These are phyloP conservation scores for Hygrocybe punicea DNA, from an alignment of 768 basidiomycete species.

Conservation along the genomic window DNA sequence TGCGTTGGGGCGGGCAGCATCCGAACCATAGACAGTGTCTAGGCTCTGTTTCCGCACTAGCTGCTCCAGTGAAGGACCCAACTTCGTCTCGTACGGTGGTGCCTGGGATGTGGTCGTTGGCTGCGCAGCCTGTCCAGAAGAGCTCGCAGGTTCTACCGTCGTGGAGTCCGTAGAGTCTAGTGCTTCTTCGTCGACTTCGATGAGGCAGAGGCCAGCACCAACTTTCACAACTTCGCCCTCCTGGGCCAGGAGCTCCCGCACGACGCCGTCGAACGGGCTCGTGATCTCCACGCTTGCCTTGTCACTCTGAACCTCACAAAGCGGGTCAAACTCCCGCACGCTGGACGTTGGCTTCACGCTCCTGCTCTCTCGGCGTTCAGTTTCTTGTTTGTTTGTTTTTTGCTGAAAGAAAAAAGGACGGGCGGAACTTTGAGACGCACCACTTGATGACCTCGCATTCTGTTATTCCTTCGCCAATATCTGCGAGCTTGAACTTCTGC, in stretches of 20 bases:
- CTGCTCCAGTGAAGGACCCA: not conserved
- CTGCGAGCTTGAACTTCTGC: conserved; percentile 72
- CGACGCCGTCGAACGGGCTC: conserved; percentile 74
- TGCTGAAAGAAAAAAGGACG: not conserved
- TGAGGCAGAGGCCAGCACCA: conserved; percentile 70
- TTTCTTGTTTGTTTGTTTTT: conserved; percentile 7
- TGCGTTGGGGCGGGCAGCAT: conserved; percentile 5
- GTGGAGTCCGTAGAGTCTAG: conserved; percentile 8
- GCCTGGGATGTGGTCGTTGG: not conserved
- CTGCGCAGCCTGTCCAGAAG: not conserved
- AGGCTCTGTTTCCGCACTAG: conserved; percentile 52
- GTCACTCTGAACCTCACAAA: conserved; percentile 87
- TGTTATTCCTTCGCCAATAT: conserved; percentile 89
- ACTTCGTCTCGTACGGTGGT: too few relatives aligned
- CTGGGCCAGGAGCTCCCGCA: conserved; percentile 68
- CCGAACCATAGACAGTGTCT: conserved; percentile 50
- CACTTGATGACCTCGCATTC: conserved; percentile 88
- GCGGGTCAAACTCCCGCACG: conserved; percentile 63
- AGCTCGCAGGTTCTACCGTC: conserved; percentile 2
- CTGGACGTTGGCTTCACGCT: conserved; percentile 50
- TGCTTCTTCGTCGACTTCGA: conserved; percentile 71
- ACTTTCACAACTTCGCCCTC: conserved; percentile 86
- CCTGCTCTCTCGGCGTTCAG: conserved; percentile 42
- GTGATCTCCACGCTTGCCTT: conserved; percentile 92
- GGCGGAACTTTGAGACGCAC: conserved; percentile 41